Evolutionary conservation across 164 flowering plant species (phyloP).

Genomic region (Akebia trifoliata): DNA sequence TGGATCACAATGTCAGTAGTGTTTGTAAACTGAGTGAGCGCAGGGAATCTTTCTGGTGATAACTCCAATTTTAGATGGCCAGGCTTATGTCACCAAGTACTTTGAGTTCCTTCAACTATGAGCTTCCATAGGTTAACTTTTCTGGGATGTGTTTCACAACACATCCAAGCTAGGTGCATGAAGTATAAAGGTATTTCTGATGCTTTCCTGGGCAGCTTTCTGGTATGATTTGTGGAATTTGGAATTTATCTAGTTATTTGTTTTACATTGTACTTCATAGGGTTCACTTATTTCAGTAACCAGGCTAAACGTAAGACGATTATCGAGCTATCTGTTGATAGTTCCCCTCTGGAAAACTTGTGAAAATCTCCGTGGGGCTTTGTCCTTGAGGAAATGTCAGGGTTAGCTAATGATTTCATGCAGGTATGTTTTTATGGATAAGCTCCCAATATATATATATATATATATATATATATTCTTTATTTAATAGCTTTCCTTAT

Average conservation of each 20-base stretch:
- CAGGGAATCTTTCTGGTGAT: constrained; percentile 13
- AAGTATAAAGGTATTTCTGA: constrained; percentile 84
- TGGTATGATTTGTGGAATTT: constrained; percentile 3
- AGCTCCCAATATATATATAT: not conserved
- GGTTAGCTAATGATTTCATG: constrained; percentile 98
- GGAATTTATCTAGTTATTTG: constrained; percentile 8
- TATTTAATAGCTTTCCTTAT: too few relatives aligned
- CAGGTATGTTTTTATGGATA: constrained; percentile 52
- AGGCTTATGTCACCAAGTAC: constrained; percentile 17
- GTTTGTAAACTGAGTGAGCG: constrained; percentile 24
- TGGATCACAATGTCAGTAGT: constrained; percentile 15
- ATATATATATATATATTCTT: too few relatives aligned
- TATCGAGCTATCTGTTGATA: constrained; percentile 58
- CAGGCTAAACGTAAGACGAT: constrained; percentile 81
- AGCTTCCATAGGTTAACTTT: constrained; percentile 22
- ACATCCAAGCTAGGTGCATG: constrained; percentile 55
- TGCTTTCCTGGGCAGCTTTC: constrained; percentile 4
- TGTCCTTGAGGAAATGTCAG: constrained; percentile 96
- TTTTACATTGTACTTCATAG: not conserved
- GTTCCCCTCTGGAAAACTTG: constrained; percentile 28
- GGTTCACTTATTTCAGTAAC: constrained; percentile 20
- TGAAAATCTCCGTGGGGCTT: constrained; percentile 92
- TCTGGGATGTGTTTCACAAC: constrained; percentile 22
- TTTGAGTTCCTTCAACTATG: constrained; percentile 20
- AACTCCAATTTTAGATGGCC: constrained; percentile 17